phyloP scores from a whole-genome alignment of 2,329 filamentous ascomycete genomes.

The Phialophora chinensis region DNA sequence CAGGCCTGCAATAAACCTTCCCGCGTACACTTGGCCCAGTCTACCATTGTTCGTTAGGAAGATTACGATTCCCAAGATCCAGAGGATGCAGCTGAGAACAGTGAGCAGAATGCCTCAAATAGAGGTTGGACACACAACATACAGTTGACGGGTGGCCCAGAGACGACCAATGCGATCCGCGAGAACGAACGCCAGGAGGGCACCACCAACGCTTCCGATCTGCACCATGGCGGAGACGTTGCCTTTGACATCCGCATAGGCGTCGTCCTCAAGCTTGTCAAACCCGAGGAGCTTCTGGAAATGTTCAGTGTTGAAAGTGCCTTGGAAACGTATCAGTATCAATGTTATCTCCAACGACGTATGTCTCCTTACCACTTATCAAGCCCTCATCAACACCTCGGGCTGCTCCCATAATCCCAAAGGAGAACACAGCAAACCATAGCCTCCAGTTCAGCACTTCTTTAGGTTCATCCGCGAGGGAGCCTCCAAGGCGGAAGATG shows the following conservation, averaged over 20 bases:
- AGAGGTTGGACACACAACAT: constrained; percentile 5
- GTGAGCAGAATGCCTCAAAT: constrained; percentile 38
- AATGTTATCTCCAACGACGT: neutral
- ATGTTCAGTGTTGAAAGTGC: constrained; percentile 43
- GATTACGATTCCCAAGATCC: constrained; percentile 42
- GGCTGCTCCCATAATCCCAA: constrained; percentile 40
- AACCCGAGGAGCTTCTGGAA: constrained; percentile 34
- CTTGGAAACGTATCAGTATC: constrained; percentile 18
- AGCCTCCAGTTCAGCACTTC: constrained; percentile 46
- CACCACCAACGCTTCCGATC: constrained; percentile 48
- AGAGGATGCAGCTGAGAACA: constrained; percentile 33
- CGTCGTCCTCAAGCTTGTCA: constrained; percentile 33
- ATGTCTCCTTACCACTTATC: constrained; percentile 29
- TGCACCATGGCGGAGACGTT: constrained; percentile 51
- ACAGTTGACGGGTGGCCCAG: constrained; percentile 37
- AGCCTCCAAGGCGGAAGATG: constrained; percentile 43
- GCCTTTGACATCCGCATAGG: constrained; percentile 44
- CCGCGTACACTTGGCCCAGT: constrained; percentile 51
- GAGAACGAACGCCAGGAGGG: constrained; percentile 43
- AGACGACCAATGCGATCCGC: constrained; percentile 42
- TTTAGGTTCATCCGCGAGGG: constrained; percentile 41
- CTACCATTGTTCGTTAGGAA: constrained; percentile 45
- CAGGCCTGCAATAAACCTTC: constrained; percentile 53
- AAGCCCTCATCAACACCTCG: constrained; percentile 37
- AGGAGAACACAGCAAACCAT: constrained; percentile 39